Conservation (phyloP, 352 stramenopile species). For the Phytophthora pseudosyringae region DNA sequence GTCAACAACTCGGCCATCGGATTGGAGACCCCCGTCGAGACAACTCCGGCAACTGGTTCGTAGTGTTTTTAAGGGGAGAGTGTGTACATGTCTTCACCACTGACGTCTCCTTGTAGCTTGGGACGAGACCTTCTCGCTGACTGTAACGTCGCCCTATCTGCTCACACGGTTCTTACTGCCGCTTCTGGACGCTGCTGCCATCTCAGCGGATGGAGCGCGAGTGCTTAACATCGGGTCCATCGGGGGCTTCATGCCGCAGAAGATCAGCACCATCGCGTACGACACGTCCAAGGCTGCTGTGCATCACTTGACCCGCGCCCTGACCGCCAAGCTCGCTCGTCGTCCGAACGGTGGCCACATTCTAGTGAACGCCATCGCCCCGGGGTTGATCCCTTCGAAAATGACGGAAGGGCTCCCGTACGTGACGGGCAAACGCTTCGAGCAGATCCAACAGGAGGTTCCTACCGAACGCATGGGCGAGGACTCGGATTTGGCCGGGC, state of each 20-base stretch:
- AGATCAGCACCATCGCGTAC: constrained; percentile 93
- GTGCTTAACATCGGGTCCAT: constrained; percentile 84
- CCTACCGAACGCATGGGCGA: constrained; percentile 88
- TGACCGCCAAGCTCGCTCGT: constrained; percentile 91
- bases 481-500: constrained; percentile 92
- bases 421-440: constrained; percentile 47
- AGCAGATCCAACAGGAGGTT: constrained; percentile 73
- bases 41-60: constrained; percentile 48
- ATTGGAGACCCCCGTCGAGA: constrained; percentile 28
- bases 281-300: constrained; percentile 95
- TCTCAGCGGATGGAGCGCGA: constrained; percentile 50
- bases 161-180: constrained; percentile 91
- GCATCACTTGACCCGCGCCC: constrained; percentile 93
- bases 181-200: constrained; percentile 79
- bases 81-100: background rate
- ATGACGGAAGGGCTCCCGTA: constrained; percentile 89
- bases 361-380: constrained; percentile 95
- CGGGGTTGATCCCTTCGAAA: constrained; percentile 90
- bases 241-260: constrained; percentile 83
- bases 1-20: constrained; percentile 92
- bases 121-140: constrained; percentile 92
- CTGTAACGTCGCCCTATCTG: constrained; percentile 96
- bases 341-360: constrained; percentile 87
- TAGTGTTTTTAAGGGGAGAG: background rate
- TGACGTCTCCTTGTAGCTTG: constrained; percentile 69